A percentile compares a stretch with the other conserved stretches of the same genome.
These are phyloP conservation scores for Xylaria sp. DNA, from an alignment of 2,329 filamentous ascomycete genomes.

Conservation along the genomic window DNA sequence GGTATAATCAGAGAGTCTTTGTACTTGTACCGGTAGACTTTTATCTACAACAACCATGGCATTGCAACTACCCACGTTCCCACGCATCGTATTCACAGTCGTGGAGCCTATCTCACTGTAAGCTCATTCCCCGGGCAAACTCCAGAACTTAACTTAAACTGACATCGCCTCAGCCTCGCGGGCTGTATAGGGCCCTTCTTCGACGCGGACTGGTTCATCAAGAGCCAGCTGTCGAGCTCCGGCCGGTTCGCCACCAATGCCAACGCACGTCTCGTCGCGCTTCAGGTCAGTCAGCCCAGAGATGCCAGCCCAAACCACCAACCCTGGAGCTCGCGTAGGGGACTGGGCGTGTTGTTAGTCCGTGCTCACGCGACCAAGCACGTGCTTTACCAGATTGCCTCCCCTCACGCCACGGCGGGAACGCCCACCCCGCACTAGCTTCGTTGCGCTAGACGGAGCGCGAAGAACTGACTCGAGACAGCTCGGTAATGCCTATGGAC, in stretches of 20 bases:
- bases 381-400: too few relatives aligned
- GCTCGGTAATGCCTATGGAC: conserved; percentile 70
- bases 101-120: conserved; percentile 71
- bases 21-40: too few relatives aligned
- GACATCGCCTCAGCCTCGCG: conserved; percentile 41
- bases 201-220: conserved; percentile 63
- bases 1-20: too few relatives aligned
- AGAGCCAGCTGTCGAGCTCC: conserved; percentile 57
- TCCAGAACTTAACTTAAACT: conserved; percentile 1
- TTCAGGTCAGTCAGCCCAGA: conserved; percentile 34
- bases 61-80: conserved; percentile 64
- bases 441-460: too few relatives aligned
- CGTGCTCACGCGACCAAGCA: too few relatives aligned
- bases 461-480: conserved; percentile 41
- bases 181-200: conserved; percentile 61
- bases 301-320: too few relatives aligned
- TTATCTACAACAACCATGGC: conserved; percentile 61
- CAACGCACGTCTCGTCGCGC: conserved; percentile 59
- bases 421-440: too few relatives aligned
- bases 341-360: too few relatives aligned
- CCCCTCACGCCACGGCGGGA: too few relatives aligned
- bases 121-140: conserved; percentile 31
- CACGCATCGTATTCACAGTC: conserved; percentile 67
- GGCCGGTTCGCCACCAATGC: conserved; percentile 42
- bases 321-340: too few relatives aligned